Percentiles rank a stretch among this genome's conserved stretches.
These are phyloP conservation scores for Imleria badia DNA, from an alignment of 768 basidiomycete species.

Conservation along the genomic window DNA sequence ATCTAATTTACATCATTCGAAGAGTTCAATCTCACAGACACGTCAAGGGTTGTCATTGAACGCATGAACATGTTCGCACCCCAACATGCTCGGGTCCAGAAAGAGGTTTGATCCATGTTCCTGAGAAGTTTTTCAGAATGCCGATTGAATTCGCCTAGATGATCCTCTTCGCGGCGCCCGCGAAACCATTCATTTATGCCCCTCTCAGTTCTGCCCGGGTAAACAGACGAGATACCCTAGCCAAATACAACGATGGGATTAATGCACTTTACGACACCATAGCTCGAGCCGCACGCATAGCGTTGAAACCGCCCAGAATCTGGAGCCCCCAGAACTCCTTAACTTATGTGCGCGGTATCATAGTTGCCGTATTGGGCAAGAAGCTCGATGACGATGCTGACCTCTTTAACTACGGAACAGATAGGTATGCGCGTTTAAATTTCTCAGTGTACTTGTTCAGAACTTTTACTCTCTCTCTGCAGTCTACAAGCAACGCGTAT, in stretches of 20 bases:
- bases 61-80: conserved; percentile 23
- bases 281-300: not conserved
- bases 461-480: not conserved
- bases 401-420: conserved; percentile 10
- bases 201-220: not conserved
- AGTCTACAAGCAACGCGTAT: conserved; percentile 44
- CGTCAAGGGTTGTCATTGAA: conserved; percentile 11
- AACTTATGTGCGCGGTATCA: conserved; percentile 11
- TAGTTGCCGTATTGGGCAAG: conserved; percentile 12
- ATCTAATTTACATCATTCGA: not conserved
- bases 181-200: conserved; percentile 13
- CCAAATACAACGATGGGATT: conserved; percentile 12
- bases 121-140: not conserved
- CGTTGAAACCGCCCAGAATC: conserved; percentile 14
- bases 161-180: conserved; percentile 11
- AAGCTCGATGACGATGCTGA: conserved; percentile 9
- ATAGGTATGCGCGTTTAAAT: conserved; percentile 6
- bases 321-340: conserved; percentile 18
- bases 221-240: conserved; percentile 14
- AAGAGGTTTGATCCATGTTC: conserved; percentile 12
- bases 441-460: not conserved
- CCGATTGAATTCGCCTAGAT: conserved; percentile 5
- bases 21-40: not conserved
- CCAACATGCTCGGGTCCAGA: conserved; percentile 20
- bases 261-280: conserved; percentile 10